Percentiles rank a stretch among this genome's conserved stretches.
These are phyloP conservation scores for Nissolia schottii DNA, from an alignment of 306 rosid species.

Conservation along the genomic window DNA sequence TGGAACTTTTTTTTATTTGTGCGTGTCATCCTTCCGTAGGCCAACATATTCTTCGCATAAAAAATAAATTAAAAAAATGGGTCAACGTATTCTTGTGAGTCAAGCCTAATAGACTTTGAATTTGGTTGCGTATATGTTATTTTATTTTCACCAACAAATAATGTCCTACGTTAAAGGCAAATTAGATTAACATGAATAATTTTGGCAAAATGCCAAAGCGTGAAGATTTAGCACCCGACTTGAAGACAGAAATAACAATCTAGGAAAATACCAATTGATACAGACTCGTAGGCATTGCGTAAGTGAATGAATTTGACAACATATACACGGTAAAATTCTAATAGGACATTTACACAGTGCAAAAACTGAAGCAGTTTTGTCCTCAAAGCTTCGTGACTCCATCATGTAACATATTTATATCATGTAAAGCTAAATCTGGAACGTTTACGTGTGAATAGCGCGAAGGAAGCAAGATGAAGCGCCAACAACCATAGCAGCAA, in stretches of 20 bases:
- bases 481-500: constrained; percentile 58
- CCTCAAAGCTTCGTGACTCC: not conserved
- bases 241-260: not conserved
- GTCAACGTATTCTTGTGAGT: too few relatives aligned
- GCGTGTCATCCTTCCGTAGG: too few relatives aligned
- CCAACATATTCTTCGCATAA: too few relatives aligned
- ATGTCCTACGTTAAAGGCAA: not conserved
- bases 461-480: constrained; percentile 58
- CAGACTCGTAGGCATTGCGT: not conserved
- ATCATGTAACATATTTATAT: not conserved
- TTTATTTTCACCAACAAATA: constrained; percentile 27
- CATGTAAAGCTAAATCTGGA: not conserved
- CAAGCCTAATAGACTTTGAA: too few relatives aligned
- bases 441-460: constrained; percentile 1
- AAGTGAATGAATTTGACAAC: not conserved
- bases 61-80: too few relatives aligned
- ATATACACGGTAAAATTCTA: too few relatives aligned
- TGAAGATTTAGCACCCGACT: not conserved
- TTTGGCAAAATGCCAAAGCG: not conserved
- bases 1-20: too few relatives aligned
- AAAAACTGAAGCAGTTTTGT: too few relatives aligned
- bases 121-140: too few relatives aligned
- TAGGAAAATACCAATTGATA: not conserved
- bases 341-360: not conserved
- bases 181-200: not conserved